phyloP scores from a whole-genome alignment of 352 stramenopile species.

The Ophiocytium majus region DNA sequence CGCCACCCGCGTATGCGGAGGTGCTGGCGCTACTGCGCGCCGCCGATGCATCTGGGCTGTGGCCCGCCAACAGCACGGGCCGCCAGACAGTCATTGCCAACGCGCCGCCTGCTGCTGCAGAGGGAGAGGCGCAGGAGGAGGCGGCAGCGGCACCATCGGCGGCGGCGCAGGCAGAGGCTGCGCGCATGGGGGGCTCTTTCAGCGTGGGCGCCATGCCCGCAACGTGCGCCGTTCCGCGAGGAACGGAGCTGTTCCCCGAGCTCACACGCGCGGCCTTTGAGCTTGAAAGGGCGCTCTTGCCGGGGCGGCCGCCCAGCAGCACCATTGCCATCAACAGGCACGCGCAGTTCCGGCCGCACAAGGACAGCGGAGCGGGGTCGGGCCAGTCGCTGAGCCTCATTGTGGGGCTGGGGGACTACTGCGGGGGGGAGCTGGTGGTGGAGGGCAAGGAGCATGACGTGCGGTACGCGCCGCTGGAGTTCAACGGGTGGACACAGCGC shows the following conservation, averaged over 20 bases:
- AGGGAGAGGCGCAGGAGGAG: neutral
- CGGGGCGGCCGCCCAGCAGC: conserved; percentile 63
- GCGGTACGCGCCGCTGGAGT: conserved; percentile 70
- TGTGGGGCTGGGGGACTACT: conserved; percentile 71
- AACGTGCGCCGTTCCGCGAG: conserved; percentile 62
- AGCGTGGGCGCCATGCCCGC: conserved; percentile 63
- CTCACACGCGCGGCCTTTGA: conserved; percentile 69
- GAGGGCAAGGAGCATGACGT: conserved; percentile 70
- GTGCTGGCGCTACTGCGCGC: conserved; percentile 63
- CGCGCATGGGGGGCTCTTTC: conserved; percentile 61
- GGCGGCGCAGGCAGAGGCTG: neutral
- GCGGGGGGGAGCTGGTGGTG: conserved; percentile 69
- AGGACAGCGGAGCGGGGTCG: conserved; percentile 70
- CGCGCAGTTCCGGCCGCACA: conserved; percentile 73
- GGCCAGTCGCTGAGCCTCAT: conserved; percentile 72
- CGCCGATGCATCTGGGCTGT: conserved; percentile 63
- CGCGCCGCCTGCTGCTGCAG: neutral
- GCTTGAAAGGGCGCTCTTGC: conserved; percentile 65
- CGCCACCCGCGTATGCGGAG: conserved; percentile 63
- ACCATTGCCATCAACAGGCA: conserved; percentile 78
- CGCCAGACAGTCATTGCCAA: conserved; percentile 64
- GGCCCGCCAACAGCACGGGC: conserved; percentile 66
- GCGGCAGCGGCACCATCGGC: neutral
- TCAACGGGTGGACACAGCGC: conserved; percentile 74
- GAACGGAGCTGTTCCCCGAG: conserved; percentile 62